Conservation (phyloP, 164 flowering plant species). For the Hamamelis virginiana region DNA sequence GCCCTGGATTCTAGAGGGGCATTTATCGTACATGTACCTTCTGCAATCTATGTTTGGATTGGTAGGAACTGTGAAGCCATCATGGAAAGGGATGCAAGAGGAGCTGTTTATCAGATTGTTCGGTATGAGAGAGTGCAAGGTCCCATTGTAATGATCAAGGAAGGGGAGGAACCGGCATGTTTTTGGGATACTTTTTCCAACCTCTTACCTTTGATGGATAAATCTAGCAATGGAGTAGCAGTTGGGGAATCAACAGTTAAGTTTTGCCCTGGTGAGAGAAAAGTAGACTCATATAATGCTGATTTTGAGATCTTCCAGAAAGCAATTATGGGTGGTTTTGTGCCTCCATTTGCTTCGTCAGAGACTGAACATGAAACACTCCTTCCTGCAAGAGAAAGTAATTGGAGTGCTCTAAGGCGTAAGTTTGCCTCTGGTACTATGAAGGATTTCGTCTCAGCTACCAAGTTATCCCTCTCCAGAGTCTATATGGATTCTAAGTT, state of each 20-base stretch:
- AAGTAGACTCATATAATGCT: conserved; percentile 52
- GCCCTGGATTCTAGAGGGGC: conserved; percentile 84
- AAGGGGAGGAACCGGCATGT: conserved; percentile 66
- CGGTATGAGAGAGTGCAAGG: conserved; percentile 77
- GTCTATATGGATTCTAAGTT: conserved; percentile 66
- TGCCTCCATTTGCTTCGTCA: conserved; percentile 67
- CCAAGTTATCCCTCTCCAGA: conserved; percentile 42
- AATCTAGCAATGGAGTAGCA: conserved; percentile 26
- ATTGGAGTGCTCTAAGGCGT: conserved; percentile 76
- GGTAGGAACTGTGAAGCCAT: conserved; percentile 61
- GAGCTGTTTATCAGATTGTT: conserved; percentile 76
- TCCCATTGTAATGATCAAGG: conserved; percentile 44
- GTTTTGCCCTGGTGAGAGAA: conserved; percentile 48
- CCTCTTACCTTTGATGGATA: conserved; percentile 52
- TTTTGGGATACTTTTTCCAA: conserved; percentile 74
- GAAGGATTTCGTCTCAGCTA: conserved; percentile 63
- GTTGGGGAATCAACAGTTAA: conserved; percentile 26
- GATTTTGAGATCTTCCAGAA: conserved; percentile 74
- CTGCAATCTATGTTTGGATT: conserved; percentile 72
- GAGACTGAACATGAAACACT: conserved; percentile 66
- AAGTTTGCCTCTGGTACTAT: conserved; percentile 57
- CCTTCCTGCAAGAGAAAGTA: conserved; percentile 75
- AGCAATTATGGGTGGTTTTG: conserved; percentile 66
- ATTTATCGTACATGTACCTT: conserved; percentile 69
- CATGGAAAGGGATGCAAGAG: conserved; percentile 82